Base-by-base conservation (phyloP, 2,329 filamentous ascomycete genomes). In the Scytalidium sp. region DNA sequence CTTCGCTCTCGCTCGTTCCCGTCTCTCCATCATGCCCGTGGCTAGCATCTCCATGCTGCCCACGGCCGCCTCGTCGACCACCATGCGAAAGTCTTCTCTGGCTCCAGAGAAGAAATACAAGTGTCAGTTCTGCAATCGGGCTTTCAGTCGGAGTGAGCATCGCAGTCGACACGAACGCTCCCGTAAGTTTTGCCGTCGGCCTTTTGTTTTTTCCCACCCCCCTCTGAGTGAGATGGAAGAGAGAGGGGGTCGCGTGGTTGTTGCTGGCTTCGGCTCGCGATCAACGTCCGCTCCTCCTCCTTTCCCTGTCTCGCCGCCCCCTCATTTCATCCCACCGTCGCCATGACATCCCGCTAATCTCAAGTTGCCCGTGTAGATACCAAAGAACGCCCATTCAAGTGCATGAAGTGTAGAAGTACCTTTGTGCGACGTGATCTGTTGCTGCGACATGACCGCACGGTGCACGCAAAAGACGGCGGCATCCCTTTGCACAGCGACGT, bases 51-150 rank as follows among this genome's bases (percentile, higher is more conserved):
- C 86, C 72, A 83, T 84, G 63, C 74, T 84, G 62, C 75, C 87
- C 66, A 71, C 82, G 62, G 79, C 82, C 66, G 75, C 83, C 66
- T 82, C 90, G 66, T 51, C 85, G 66, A 80, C 87, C 67, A 81
- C 82, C 62, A 80, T 86, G 65, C 84, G 88, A 72, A 96, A 95
- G 74, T 73, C 86, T 59, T 78, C 87, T 54, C 75, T 85, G 62
- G 86, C 84, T 62, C 90, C 92, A 50, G 94, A 97, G 78, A 93
- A 95, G 79, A 96, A 97, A 75, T 99, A 99, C 84, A 97, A 97
- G 72, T 99, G 94, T 76, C 91, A 96, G 78, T 97, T 96, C 73
- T 97, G 94, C 78, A 92, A 92, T 74, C 83, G 94, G 71, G 94
- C 94, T 57, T 99, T 99, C 71, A 97, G 92, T 75, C 82, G 94